phyloP scores from a whole-genome alignment of 495 filamentous ascomycete species.

The Talaromyces stipitatus region DNA sequence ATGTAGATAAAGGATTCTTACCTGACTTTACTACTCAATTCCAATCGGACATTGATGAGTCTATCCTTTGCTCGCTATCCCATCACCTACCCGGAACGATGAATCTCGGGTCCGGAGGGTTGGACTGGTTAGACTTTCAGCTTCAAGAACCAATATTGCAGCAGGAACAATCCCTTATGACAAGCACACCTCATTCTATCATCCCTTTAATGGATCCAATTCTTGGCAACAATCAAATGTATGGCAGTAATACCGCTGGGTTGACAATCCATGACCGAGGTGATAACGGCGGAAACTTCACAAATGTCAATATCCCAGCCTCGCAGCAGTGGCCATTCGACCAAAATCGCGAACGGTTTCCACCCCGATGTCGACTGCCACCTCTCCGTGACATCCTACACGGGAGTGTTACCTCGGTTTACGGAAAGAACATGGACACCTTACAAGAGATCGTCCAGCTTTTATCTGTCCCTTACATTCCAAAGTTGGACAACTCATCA shows the following conservation, averaged over 20 bases:
- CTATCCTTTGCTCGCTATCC: background rate
- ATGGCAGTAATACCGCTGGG: background rate
- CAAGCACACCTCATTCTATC: background rate
- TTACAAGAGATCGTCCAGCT: background rate
- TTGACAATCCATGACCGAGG: background rate
- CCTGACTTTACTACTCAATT: background rate
- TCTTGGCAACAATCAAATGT: background rate
- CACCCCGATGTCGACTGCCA: background rate
- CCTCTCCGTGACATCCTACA: conserved; percentile 7
- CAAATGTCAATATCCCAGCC: background rate
- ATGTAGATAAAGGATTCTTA: background rate
- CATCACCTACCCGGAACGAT: background rate
- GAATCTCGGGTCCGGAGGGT: conserved; percentile 1
- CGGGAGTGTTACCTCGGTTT: conserved; percentile 1
- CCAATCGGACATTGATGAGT: background rate
- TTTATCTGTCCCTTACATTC: conserved; percentile 13
- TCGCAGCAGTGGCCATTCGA: conserved; percentile 5
- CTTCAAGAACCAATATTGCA: conserved; percentile 3
- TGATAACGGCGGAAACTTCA: background rate
- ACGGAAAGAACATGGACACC: background rate
- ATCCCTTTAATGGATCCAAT: background rate
- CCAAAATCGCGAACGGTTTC: background rate
- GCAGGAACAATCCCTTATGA: background rate
- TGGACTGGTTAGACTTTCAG: conserved; percentile 4
- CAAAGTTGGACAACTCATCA: conserved; percentile 5